Evolutionary conservation across 306 rosid genomes (phyloP).

Genomic region (Datisca glomerata): DNA sequence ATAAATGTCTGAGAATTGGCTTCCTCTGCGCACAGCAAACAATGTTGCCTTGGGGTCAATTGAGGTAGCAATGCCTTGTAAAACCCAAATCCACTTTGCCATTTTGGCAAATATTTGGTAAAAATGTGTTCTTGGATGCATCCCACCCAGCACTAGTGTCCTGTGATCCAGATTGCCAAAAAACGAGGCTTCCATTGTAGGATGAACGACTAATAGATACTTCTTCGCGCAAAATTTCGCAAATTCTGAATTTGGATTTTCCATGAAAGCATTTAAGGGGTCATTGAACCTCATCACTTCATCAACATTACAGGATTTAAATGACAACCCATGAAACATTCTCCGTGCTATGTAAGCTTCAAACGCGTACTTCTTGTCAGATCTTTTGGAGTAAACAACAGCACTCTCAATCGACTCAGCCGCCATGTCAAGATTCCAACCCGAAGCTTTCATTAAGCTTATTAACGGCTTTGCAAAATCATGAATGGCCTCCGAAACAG

Average conservation of each 20-base stretch:
- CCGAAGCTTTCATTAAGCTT: conserved; percentile 64
- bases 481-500: conserved; percentile 56
- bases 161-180: conserved; percentile 69
- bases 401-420: conserved; percentile 35
- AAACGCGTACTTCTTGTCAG: conserved; percentile 70
- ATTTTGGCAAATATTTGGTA: conserved; percentile 64
- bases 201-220: conserved; percentile 56
- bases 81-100: conserved; percentile 82
- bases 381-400: conserved; percentile 46
- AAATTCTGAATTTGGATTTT: conserved; percentile 57
- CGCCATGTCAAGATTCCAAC: conserved; percentile 75
- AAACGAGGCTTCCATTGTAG: conserved; percentile 53
- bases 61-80: conserved; percentile 35
- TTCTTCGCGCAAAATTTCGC: conserved; percentile 46
- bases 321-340: conserved; percentile 41
- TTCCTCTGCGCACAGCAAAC: conserved; percentile 41
- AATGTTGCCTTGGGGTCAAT: conserved; percentile 41
- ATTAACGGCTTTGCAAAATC: conserved; percentile 78
- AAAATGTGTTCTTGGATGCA: conserved; percentile 76
- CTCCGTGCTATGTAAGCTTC: conserved; percentile 65
- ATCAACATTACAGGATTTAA: conserved; percentile 24
- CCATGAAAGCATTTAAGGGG: conserved; percentile 45
- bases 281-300: conserved; percentile 43
- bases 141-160: conserved; percentile 34
- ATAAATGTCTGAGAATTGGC: conserved; percentile 36